Base-by-base conservation (phyloP, 441 rosid species). In the Brassica balearica region DNA sequence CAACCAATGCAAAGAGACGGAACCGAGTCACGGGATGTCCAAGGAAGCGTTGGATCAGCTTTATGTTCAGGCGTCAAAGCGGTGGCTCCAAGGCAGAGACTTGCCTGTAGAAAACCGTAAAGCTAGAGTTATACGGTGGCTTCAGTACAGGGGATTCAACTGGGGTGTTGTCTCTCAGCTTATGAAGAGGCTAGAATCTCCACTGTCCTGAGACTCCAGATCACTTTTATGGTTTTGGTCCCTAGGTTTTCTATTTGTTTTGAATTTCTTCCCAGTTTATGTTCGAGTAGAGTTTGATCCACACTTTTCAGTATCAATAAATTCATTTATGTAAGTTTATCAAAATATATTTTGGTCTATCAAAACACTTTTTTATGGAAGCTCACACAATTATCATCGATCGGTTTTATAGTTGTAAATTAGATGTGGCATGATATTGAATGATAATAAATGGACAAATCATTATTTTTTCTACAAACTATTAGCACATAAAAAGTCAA, bases 71-170 rank as follows among this genome's bases (percentile, higher is more conserved):
- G 88, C 92, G 68, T 87, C 92, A 0, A 91, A 93, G 85, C 97
- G 92, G 76, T 91, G 96, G 99, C 71, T 79, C 72, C 88, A 89
- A 82, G 86, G 93, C 46, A 84, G 75, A 63, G 88, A 89, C 80
- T 87, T 78, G 17, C 78, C 98, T 11, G 61, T 63, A 62, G 96
- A 93, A 74, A 90, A 82, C 14, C 92, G 94, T 17, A 93, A 91
- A 80, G 70, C 90, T 66, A 91, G 97, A 85, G 87, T 95, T 12
- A 76, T 95, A 19, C 82, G 93, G 79, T 93, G 98, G 97, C 98
- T 95, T 78, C 98, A 91, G 83, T 93, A 95, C 83, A 87, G 96
- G 10, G 98, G 99, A 56, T 90, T 91, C 82, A 90, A 86, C 72
- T 91, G 97, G 97, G 87, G 84, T 19, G 91, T 91, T 6, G 86